Evolutionary conservation across 225 moss, liverwort and hornwort species (phyloP), one percentile per base, ranked within the genome.

Genomic region (Sphagnum contortum): DNA sequence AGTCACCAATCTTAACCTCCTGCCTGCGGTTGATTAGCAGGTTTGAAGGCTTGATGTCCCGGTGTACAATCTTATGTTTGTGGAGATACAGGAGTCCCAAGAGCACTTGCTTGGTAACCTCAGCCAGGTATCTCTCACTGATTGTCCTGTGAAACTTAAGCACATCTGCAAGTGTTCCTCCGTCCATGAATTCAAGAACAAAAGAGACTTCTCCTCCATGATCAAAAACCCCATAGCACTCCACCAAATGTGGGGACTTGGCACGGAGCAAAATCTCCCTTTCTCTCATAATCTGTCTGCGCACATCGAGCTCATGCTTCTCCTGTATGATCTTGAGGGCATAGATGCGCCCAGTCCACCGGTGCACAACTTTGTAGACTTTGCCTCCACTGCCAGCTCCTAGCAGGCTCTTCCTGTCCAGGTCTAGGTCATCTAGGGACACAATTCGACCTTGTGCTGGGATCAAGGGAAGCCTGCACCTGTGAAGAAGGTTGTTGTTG

Each of bases 31-130:
- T 95, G 62, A 95, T 72, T 48, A 95, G 78, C 59, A 95, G 77
- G 69, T 95, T 95, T 8, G 95, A 95, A 53, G 95, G 95, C 70
- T 95, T 95, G 68, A 95, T 95, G 50, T 95, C 95, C 55, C 95
- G 82, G 65, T 95, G 95, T 68, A 95, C 86, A 56, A 95, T 92
- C 10, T 88, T 85, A 56, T 64, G 79, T 78, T 89, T 91, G 67
- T 95, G 95, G 4, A 95, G 88, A 74, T 89, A 95, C 48, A 89
- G 78, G 55, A 95, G 72, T 57, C 95, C 95, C 71, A 88, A 78
- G 63, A 95, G 77, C 6, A 95, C 92, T 84, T 95, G 95, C 75
- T 89, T 91, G 75, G 89, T 81, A 45, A 92, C 83, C 47, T 83
- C 83, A 71, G 92, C 88, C 76, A 95, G 74, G 58, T 90, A 88